Percentiles rank a stretch among this genome's conserved stretches.
phyloP scores from a whole-genome alignment of 2,329 filamentous ascomycete species.

The Nothophaeocryptopus gaeumannii region DNA sequence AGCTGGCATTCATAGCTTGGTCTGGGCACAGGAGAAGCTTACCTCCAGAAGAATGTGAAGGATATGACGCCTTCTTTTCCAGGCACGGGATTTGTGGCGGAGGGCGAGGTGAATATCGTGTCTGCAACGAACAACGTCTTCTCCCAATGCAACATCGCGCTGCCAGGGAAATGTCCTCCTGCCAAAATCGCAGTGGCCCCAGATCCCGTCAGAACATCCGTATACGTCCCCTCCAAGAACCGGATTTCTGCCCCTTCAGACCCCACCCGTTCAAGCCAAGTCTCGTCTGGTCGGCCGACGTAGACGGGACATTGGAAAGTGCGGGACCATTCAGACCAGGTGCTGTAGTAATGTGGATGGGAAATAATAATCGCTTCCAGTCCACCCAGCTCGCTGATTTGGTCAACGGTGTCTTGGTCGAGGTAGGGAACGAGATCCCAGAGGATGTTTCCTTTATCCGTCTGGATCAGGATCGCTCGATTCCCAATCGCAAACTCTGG shows the following conservation, averaged over 20 bases:
- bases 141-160: slow-evolving; percentile 62
- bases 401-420: slow-evolving; percentile 59
- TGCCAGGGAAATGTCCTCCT: slow-evolving; percentile 76
- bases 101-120: slow-evolving; percentile 66
- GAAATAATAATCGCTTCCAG: slow-evolving; percentile 55
- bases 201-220: slow-evolving; percentile 31
- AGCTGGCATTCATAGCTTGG: background rate
- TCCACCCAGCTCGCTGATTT: slow-evolving; percentile 6
- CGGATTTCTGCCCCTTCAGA: slow-evolving; percentile 37
- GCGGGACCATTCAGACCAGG: slow-evolving; percentile 68
- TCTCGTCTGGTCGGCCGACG: slow-evolving; percentile 59
- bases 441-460: slow-evolving; percentile 65
- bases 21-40: background rate
- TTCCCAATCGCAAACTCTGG: slow-evolving; percentile 65
- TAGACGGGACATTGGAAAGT: slow-evolving; percentile 69
- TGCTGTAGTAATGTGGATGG: slow-evolving; percentile 77
- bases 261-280: slow-evolving; percentile 58
- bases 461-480: slow-evolving; percentile 65
- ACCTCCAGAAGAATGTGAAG: slow-evolving; percentile 70
- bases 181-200: slow-evolving; percentile 61
- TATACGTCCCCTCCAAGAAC: slow-evolving; percentile 41
- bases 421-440: slow-evolving; percentile 74
- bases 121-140: slow-evolving; percentile 67
- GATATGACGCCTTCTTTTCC: slow-evolving; percentile 39
- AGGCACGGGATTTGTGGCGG: slow-evolving; percentile 17